Conservation (phyloP, 306 rosid genomes). For the Psophocarpus tetragonolobus region DNA sequence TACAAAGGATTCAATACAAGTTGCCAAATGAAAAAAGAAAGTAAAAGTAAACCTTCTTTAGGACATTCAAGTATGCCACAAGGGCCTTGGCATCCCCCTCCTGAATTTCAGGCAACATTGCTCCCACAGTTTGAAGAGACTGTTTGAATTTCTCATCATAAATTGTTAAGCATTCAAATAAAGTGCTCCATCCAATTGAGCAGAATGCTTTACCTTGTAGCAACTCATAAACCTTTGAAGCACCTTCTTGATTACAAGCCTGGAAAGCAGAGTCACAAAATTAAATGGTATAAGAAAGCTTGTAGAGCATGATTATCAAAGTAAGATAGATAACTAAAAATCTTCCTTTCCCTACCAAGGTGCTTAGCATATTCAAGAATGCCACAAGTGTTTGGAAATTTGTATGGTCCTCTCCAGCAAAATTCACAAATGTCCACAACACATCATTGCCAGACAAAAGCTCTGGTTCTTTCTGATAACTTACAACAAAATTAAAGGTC, state of each 20-base stretch:
- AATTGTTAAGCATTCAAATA: constrained; percentile 89
- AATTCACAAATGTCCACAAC: constrained; percentile 95
- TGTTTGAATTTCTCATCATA: constrained; percentile 94
- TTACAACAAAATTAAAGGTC: constrained; percentile 32
- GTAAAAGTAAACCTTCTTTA: constrained; percentile 67
- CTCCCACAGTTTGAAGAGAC: constrained; percentile 88
- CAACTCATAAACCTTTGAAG: constrained; percentile 88
- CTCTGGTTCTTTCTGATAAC: constrained; percentile 89
- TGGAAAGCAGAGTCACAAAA: constrained; percentile 40
- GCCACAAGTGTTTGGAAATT: constrained; percentile 92
- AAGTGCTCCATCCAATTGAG: constrained; percentile 98
- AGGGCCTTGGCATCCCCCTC: constrained; percentile 99
- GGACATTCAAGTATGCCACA: constrained; percentile 87
- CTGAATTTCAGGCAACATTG: constrained; percentile 78
- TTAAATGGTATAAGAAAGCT: neutral
- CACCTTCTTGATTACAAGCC: constrained; percentile 96
- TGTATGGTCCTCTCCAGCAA: constrained; percentile 98
- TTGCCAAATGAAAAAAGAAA: neutral
- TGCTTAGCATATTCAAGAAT: constrained; percentile 94
- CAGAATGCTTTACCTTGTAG: constrained; percentile 94
- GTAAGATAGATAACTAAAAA: constrained; percentile 22
- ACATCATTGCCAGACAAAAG: constrained; percentile 88
- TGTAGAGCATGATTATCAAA: constrained; percentile 10
- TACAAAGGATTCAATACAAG: constrained; percentile 3
- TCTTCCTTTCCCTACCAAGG: constrained; percentile 63